Percentiles rank a stretch among this genome's conserved stretches.
Conservation (phyloP, 106 monocot species). For the Phalaenopsis equestris region DNA sequence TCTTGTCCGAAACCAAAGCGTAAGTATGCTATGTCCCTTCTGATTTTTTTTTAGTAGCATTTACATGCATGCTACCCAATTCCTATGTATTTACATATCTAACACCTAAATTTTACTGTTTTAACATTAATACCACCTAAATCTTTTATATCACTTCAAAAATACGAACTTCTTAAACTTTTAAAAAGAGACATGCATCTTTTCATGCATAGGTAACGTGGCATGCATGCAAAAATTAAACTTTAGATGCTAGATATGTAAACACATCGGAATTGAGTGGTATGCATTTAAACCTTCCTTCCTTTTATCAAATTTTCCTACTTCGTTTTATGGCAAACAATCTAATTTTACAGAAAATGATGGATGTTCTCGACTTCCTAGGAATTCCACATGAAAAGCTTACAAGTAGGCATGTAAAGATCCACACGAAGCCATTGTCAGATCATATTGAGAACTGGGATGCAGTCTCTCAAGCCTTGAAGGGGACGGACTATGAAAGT, state of each 20-base stretch:
- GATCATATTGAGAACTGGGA: conserved; percentile 17
- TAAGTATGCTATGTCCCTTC: conserved; percentile 21
- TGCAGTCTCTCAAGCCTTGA: conserved; percentile 8
- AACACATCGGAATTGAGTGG: too few species aligned
- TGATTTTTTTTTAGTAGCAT: neutral
- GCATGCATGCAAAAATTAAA: too few species aligned
- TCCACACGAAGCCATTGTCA: conserved; percentile 14
- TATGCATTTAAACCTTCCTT: too few species aligned
- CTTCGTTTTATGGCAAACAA: conserved; percentile 11
- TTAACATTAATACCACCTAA: too few species aligned
- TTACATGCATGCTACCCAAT: too few species aligned
- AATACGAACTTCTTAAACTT: neutral
- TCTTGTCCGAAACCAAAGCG: conserved; percentile 54
- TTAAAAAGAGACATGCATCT: too few species aligned
- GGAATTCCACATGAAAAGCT: conserved; percentile 10
- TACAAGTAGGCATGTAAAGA: conserved; percentile 14
- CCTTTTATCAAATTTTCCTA: neutral
- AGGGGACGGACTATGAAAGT: conserved; percentile 14
- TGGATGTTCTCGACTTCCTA: conserved; percentile 11
- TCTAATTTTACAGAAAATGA: conserved; percentile 1
- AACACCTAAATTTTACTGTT: too few species aligned
- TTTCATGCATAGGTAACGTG: too few species aligned
- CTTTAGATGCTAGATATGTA: too few species aligned
- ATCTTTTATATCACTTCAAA: too few species aligned
- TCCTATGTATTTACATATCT: too few species aligned